Percentiles rank a stretch among this genome's conserved stretches.
Conservation (phyloP, 192 early-diverging fungal genomes). For the Allomyces arbusculus region DNA sequence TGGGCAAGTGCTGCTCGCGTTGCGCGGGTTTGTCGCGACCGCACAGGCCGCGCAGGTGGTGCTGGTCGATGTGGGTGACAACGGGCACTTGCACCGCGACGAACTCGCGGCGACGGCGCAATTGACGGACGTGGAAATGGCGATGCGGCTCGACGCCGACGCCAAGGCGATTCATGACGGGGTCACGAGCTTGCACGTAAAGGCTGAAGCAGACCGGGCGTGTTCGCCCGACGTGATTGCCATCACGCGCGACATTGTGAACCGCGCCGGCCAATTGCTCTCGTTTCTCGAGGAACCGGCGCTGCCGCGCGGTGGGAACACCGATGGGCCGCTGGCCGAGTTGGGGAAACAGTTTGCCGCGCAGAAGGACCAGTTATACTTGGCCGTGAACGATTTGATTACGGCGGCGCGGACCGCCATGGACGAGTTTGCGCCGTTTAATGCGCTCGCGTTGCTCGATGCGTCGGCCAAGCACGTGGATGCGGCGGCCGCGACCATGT, state of each 20-base stretch:
- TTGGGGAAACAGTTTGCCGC: background rate
- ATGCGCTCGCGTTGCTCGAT: conserved; percentile 14
- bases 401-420: conserved; percentile 15
- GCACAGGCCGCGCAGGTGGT: background rate
- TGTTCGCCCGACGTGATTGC: background rate
- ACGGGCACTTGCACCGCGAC: background rate
- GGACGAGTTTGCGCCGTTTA: conserved; percentile 26
- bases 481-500: conserved; percentile 14
- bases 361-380: conserved; percentile 17
- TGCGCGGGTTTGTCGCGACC: background rate
- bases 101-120: background rate
- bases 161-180: background rate
- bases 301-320: background rate
- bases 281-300: background rate
- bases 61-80: background rate
- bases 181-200: background rate
- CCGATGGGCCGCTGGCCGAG: background rate
- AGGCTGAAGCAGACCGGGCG: background rate
- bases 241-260: background rate
- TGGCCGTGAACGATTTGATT: conserved; percentile 17
- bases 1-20: background rate
- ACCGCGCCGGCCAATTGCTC: background rate
- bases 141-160: background rate
- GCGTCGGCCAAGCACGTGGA: conserved; percentile 15
- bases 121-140: background rate